Conservation (phyloP, 1,284 basidiomycete genomes). For the Ustilago curta region DNA sequence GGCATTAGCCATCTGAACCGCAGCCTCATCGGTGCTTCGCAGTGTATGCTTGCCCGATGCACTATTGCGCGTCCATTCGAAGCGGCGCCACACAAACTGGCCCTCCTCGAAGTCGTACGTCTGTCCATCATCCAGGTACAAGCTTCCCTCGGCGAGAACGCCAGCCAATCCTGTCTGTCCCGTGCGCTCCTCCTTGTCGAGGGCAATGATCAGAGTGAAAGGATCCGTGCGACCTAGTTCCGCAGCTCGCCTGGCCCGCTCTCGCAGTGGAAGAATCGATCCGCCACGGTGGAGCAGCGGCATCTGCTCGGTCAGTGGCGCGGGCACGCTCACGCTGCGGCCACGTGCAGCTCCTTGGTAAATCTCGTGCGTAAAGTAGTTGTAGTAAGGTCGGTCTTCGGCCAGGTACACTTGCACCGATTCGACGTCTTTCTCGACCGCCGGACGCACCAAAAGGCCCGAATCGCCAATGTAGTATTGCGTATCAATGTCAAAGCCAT, state of each 20-base stretch:
- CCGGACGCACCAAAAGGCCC: slow-evolving; percentile 91
- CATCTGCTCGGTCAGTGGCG: slow-evolving; percentile 73
- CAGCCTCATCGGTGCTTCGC: slow-evolving; percentile 41
- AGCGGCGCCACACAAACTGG: slow-evolving; percentile 76
- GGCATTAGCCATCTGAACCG: slow-evolving; percentile 20
- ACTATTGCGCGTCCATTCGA: slow-evolving; percentile 41
- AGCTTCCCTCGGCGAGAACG: slow-evolving; percentile 78
- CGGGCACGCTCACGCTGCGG: slow-evolving; percentile 76
- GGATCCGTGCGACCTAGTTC: slow-evolving; percentile 91
- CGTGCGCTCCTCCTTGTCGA: slow-evolving; percentile 72
- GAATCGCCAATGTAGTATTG: slow-evolving; percentile 92
- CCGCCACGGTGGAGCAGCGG: slow-evolving; percentile 93
- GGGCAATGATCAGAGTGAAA: slow-evolving; percentile 87
- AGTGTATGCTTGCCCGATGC: slow-evolving; percentile 29
- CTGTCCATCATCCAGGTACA: slow-evolving; percentile 96
- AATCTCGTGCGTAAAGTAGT: slow-evolving; percentile 78
- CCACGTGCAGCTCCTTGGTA: slow-evolving; percentile 78
- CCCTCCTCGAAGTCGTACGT: slow-evolving; percentile 83
- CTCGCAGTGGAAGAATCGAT: slow-evolving; percentile 85
- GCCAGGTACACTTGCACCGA: slow-evolving; percentile 85
- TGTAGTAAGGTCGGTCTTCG: slow-evolving; percentile 94
- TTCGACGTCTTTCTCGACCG: slow-evolving; percentile 80
- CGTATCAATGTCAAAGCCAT: slow-evolving; percentile 88
- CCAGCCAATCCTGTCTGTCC: slow-evolving; percentile 21
- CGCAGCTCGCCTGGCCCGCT: slow-evolving; percentile 86